A percentile compares a stretch with the other conserved stretches of the same genome.
These are phyloP conservation scores for Friedmanniomyces simplex DNA, from an alignment of 495 filamentous ascomycete genomes.

Conservation along the genomic window DNA sequence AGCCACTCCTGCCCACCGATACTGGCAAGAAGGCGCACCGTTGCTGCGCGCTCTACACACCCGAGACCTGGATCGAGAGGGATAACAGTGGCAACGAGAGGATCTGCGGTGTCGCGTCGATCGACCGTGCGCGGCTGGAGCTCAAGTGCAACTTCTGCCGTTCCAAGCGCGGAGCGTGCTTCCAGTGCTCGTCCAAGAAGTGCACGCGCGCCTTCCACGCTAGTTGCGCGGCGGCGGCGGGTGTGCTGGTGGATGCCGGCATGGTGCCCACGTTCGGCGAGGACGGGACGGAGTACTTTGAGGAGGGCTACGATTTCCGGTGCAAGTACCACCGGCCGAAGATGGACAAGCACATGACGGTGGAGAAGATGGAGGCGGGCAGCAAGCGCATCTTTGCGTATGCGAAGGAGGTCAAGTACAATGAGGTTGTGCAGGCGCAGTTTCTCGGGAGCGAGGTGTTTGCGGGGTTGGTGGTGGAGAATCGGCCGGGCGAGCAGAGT, in stretches of 20 bases:
- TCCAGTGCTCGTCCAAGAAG: constrained; percentile 94
- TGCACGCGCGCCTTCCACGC: constrained; percentile 91
- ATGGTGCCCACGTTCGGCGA: constrained; percentile 78
- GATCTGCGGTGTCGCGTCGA: constrained; percentile 64
- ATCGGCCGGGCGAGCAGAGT: constrained; percentile 62
- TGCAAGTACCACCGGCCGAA: constrained; percentile 91
- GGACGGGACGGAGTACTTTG: constrained; percentile 81
- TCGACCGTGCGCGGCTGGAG: constrained; percentile 78
- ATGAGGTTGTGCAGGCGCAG: constrained; percentile 82
- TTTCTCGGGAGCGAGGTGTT: constrained; percentile 77
- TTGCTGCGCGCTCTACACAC: constrained; percentile 79
- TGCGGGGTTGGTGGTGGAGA: constrained; percentile 80
- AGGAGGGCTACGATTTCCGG: constrained; percentile 79
- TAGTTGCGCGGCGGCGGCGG: constrained; percentile 83
- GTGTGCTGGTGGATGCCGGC: constrained; percentile 80
- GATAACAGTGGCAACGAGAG: constrained; percentile 60
- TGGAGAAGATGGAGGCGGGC: constrained; percentile 53
- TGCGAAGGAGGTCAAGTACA: constrained; percentile 54
- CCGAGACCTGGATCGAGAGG: constrained; percentile 73
- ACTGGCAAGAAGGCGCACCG: constrained; percentile 81
- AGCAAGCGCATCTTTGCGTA: constrained; percentile 57
- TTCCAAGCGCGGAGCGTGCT: constrained; percentile 84
- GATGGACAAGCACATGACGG: constrained; percentile 58
- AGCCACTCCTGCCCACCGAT: constrained; percentile 76
- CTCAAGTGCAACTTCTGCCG: constrained; percentile 92